A percentile compares a stretch with the other conserved stretches of the same genome.
Evolutionary conservation across 352 stramenopile species (phyloP).

Genomic region (Phytophthora constricta): DNA sequence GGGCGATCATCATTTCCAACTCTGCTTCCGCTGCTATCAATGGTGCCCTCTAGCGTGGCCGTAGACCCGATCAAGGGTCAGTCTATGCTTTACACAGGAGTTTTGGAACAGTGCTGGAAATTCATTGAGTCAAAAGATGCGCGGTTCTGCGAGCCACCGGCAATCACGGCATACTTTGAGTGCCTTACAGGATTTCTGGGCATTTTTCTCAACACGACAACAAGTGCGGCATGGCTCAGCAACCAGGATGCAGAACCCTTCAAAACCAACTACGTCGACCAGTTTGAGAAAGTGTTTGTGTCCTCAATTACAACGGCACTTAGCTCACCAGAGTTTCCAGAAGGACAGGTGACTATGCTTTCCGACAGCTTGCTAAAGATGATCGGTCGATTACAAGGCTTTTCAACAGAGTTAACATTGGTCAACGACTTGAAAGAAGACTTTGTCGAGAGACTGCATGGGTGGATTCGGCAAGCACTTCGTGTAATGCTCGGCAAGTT

Average conservation of each 20-base stretch:
- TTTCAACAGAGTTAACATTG: conserved; percentile 31
- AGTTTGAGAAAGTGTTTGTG: conserved; percentile 73
- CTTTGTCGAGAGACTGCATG: conserved; percentile 42
- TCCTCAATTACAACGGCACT: conserved; percentile 49
- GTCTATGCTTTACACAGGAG: conserved; percentile 62
- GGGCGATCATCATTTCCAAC: conserved; percentile 70
- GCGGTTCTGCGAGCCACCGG: conserved; percentile 57
- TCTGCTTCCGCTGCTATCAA: conserved; percentile 74
- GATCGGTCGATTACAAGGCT: conserved; percentile 40
- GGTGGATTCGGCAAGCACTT: conserved; percentile 48
- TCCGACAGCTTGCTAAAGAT: conserved; percentile 56
- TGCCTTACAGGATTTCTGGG: conserved; percentile 73
- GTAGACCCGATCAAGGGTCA: conserved; percentile 47
- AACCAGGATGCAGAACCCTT: conserved; percentile 29
- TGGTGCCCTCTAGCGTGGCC: conserved; percentile 68
- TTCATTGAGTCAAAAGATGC: conserved; percentile 66
- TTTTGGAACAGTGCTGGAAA: conserved; percentile 77
- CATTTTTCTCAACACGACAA: conserved; percentile 61
- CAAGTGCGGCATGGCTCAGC: conserved; percentile 40
- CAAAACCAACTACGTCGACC: conserved; percentile 51
- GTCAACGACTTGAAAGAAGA: conserved; percentile 36
- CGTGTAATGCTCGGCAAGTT: conserved; percentile 34
- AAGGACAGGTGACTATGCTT: conserved; percentile 44
- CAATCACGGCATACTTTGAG: conserved; percentile 73
- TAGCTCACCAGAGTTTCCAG: conserved; percentile 44